Evolutionary conservation across 139 green algal species (phyloP).

Genomic region (Helicosporidium sp.): DNA sequence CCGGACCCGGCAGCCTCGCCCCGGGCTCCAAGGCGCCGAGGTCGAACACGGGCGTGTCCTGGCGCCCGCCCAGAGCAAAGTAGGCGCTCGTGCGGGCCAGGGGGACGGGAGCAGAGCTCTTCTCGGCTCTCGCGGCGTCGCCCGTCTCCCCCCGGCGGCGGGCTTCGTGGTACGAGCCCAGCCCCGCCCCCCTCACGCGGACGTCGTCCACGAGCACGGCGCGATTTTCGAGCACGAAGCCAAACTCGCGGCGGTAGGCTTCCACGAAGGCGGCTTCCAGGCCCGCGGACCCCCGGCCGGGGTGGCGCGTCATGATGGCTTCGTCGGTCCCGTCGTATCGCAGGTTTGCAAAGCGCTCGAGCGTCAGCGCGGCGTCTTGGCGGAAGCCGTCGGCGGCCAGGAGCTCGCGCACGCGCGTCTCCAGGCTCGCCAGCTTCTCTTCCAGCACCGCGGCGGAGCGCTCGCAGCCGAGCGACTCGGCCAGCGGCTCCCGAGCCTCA

Average conservation of each 20-base stretch:
- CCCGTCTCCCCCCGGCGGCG: constrained; percentile 30
- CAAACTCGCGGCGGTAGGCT: constrained; percentile 75
- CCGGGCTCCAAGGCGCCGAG: constrained; percentile 40
- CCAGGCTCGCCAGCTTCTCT: constrained; percentile 32
- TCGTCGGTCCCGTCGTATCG: constrained; percentile 83
- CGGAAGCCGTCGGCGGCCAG: constrained; percentile 22
- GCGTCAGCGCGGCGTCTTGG: not conserved
- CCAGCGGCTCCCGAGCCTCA: constrained; percentile 50
- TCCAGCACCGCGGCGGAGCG: constrained; percentile 17
- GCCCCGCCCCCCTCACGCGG: constrained; percentile 26
- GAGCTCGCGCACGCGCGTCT: constrained; percentile 14
- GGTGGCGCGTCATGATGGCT: constrained; percentile 57
- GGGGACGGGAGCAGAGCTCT: too few species aligned
- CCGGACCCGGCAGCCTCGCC: constrained; percentile 44
- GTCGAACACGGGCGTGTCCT: constrained; percentile 52
- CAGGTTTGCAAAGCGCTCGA: constrained; percentile 70
- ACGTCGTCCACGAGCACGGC: constrained; percentile 73
- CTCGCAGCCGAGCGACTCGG: constrained; percentile 15
- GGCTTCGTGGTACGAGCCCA: not conserved
- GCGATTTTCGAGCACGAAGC: constrained; percentile 65
- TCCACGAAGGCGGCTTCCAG: too few species aligned
- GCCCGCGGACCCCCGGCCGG: too few species aligned
- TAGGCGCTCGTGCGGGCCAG: constrained; percentile 23
- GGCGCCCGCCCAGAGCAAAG: constrained; percentile 36
- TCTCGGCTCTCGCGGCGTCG: too few species aligned